Base-by-base conservation (phyloP, 2,329 filamentous ascomycete genomes). In the Fonsecaea erecta region DNA sequence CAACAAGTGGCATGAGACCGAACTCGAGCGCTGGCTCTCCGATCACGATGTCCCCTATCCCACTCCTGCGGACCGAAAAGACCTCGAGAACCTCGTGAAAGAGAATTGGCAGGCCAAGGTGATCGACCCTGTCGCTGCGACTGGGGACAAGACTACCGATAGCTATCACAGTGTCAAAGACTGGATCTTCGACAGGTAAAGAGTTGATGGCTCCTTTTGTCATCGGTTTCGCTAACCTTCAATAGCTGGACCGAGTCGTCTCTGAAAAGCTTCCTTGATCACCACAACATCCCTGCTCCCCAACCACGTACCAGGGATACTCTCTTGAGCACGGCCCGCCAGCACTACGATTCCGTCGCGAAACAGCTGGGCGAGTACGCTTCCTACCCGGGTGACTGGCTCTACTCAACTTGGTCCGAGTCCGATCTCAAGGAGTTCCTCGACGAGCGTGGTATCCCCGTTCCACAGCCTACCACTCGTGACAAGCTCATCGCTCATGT, bases 1-100 rank as follows among this genome's bases (percentile, higher is more conserved):
- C 84, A 97, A 98, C 82, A 97, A 95, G 78, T 99, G 95, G 95
- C 94, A 98, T 74, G 90, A 98, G 83, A 96, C 92, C 24, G 95
- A 99, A 84, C 87, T 99, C 32, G 94, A 99, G 82, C 88, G 93
- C 74, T 99, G 95, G 95, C 88, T 99, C 56, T 91, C 91, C 32
- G 95, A 99, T 76, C 86, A 98, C 80, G 87, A 93, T 77, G 84
- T 99, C 64, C 92, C 94, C 9, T 93, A 97, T 77, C 93, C 95
- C n/a, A 89, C 87, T 11, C 88, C 93, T 11, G 88, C 94, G 55
- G 93, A 97, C 79, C 92, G 95, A 75, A 96, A 95, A 80, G 92
- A 97, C 71, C 88, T 99, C n/a, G 91, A 97, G 80, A 88, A 88
- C 68, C 82, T 96, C n/a, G 90, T 98, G 70, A 89, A 92, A 80